Evolutionary conservation across 2,329 filamentous ascomycete genomes (phyloP), one percentile per base, ranked within the genome.

Genomic region (Orbilia ellipsospora): DNA sequence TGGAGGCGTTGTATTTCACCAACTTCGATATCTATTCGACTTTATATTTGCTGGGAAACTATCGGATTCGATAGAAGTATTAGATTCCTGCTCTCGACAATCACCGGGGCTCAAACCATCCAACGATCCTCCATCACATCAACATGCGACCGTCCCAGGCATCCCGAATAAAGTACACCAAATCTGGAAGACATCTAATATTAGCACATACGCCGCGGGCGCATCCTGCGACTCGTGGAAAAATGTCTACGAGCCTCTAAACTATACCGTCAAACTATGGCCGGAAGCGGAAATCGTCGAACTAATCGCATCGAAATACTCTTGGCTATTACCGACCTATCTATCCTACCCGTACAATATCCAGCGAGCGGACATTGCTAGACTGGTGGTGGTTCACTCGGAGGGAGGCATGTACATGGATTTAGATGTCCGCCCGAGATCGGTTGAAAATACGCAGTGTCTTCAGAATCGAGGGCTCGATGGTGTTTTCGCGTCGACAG

Each of bases 251-350:
- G 56, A 69, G 52, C 77, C 64, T 26, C 16, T 55, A 23, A 72
- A 67, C 28, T 79, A 78, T 68, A 78, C 73, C 1, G 66, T 79
- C 12, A 79, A 78, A 26, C 69, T 79, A 12, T 79, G 78, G 78
- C 74, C 77, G 16, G 78, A 78, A 20, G 73, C 78, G 3, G 76
- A 74, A 15, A 52, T 79, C 31, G 52, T 77, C 16, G 4, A 65
- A 20, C 69, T 79, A 16, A 76, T 78, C 42, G 72, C 73, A 18
- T 13, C 20, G 1, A 67, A 75, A n/a, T 78, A 79, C 40, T 10
- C 76, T 8, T 79, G 75, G 77, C 54, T 79, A 12, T 40, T 78
- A 36, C 48, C 77, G 57, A 79, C 77, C 1, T 79, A 78, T 45
- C 12, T 55, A 26, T 51, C 15, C 12, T 79, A 79, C 18, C 65